Evolutionary conservation across 768 basidiomycete species (phyloP).

Genomic region (Xerocomellus amylosporus): DNA sequence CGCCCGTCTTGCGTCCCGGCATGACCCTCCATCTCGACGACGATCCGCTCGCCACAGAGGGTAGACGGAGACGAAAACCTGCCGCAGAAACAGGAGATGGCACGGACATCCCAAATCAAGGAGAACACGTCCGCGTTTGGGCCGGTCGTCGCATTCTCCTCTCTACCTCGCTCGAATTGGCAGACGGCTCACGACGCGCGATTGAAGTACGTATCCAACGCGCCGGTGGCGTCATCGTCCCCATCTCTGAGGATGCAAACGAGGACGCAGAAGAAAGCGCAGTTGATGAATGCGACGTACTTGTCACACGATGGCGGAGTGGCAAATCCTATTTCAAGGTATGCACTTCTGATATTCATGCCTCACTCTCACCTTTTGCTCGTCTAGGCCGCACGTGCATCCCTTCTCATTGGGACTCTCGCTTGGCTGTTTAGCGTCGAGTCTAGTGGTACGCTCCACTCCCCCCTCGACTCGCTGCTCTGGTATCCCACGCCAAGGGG

Average conservation of each 20-base stretch:
- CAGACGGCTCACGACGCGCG: slow-evolving; percentile 44
- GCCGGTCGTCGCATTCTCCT: slow-evolving; percentile 58
- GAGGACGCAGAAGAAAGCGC: slow-evolving; percentile 30
- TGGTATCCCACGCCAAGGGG: slow-evolving; percentile 79
- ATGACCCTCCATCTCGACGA: slow-evolving; percentile 16
- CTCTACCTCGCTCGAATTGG: slow-evolving; percentile 54
- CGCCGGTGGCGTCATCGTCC: slow-evolving; percentile 56
- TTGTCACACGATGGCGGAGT: slow-evolving; percentile 66
- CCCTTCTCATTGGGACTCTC: slow-evolving; percentile 62
- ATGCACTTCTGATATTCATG: slow-evolving; percentile 2
- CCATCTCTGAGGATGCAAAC: slow-evolving; percentile 47
- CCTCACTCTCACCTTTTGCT: neutral
- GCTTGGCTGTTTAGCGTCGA: slow-evolving; percentile 83
- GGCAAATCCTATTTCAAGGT: slow-evolving; percentile 74
- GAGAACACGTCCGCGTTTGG: slow-evolving; percentile 53
- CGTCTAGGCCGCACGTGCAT: slow-evolving; percentile 51
- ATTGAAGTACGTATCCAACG: slow-evolving; percentile 59
- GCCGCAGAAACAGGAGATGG: slow-evolving; percentile 20
- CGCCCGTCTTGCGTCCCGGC: slow-evolving; percentile 42
- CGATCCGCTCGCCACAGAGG: slow-evolving; percentile 13
- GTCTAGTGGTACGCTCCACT: slow-evolving; percentile 53
- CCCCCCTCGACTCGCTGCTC: slow-evolving; percentile 71
- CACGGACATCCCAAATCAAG: slow-evolving; percentile 9
- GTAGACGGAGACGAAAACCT: slow-evolving; percentile 24
- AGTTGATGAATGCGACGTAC: slow-evolving; percentile 60